Conservation (phyloP, 2,329 filamentous ascomycete species). For the Nemania sp. region DNA sequence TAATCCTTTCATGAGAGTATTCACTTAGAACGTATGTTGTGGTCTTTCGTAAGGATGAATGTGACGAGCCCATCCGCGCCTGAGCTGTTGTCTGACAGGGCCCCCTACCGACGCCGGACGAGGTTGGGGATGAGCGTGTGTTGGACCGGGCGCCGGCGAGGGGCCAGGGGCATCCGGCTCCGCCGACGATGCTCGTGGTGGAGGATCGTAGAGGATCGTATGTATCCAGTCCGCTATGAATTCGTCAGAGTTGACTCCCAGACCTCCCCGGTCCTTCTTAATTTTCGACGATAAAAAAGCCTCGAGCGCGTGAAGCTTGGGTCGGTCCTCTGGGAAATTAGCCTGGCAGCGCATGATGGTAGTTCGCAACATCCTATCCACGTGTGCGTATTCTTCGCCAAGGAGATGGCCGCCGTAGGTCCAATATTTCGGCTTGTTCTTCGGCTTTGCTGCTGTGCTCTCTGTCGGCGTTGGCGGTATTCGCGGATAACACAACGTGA, state of each 20-base stretch:
- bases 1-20: no score
- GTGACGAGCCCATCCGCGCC: no score
- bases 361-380: neutral
- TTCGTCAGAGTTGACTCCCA: neutral
- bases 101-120: no score
- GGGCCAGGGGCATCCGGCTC: no score
- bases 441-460: neutral
- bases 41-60: no score
- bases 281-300: neutral
- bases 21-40: no score
- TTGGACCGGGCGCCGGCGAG: no score
- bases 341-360: constrained; percentile 19
- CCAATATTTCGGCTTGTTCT: neutral
- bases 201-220: neutral
- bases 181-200: no score
- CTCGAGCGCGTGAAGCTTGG: constrained; percentile 2
- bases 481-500: constrained; percentile 13
- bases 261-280: neutral
- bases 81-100: no score
- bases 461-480: constrained; percentile 5
- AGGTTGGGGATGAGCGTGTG: no score
- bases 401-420: constrained; percentile 11
- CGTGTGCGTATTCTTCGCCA: neutral
- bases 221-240: neutral
- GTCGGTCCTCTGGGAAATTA: constrained; percentile 13